A percentile compares a stretch with the other conserved stretches of the same genome.
Evolutionary conservation across 2,329 filamentous ascomycete genomes (phyloP).

Genomic region (Ophiostoma australiae): DNA sequence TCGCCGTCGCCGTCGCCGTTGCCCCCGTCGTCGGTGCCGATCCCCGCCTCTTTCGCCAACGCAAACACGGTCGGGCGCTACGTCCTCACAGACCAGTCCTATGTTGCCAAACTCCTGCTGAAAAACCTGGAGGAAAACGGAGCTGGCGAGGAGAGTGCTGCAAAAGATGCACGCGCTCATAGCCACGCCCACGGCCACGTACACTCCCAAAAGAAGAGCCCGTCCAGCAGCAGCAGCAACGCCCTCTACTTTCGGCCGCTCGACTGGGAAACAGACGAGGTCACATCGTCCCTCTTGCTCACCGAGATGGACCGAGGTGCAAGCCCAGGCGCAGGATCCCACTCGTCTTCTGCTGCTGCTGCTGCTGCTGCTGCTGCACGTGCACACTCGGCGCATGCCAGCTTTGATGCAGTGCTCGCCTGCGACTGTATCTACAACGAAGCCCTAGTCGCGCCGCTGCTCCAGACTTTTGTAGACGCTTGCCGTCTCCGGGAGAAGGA

Average conservation of each 20-base stretch:
- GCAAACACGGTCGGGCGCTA: constrained; percentile 54
- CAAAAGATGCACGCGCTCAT: background rate
- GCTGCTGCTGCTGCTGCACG: background rate
- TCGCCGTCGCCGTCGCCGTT: background rate
- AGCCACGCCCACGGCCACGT: background rate
- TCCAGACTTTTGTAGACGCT: constrained; percentile 72
- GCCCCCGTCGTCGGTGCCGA: background rate
- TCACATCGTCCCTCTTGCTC: constrained; percentile 33
- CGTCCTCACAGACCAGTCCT: constrained; percentile 81
- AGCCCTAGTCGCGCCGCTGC: constrained; percentile 71
- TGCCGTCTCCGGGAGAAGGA: constrained; percentile 54
- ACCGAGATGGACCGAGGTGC: background rate
- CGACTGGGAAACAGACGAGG: constrained; percentile 10
- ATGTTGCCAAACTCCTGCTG: constrained; percentile 71
- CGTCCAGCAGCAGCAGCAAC: background rate
- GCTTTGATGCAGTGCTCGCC: constrained; percentile 71
- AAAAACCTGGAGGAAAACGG: constrained; percentile 67
- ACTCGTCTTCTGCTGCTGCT: background rate
- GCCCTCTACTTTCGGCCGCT: constrained; percentile 4
- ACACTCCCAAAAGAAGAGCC: background rate
- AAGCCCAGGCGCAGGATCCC: background rate
- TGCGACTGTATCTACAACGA: constrained; percentile 98
- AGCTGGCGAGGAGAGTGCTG: constrained; percentile 16
- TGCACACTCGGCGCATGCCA: constrained; percentile 28
- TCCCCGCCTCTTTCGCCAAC: background rate